These are phyloP conservation scores for Moringa oleifera DNA, from an alignment of 345 rosid species.

Conservation along the genomic window DNA sequence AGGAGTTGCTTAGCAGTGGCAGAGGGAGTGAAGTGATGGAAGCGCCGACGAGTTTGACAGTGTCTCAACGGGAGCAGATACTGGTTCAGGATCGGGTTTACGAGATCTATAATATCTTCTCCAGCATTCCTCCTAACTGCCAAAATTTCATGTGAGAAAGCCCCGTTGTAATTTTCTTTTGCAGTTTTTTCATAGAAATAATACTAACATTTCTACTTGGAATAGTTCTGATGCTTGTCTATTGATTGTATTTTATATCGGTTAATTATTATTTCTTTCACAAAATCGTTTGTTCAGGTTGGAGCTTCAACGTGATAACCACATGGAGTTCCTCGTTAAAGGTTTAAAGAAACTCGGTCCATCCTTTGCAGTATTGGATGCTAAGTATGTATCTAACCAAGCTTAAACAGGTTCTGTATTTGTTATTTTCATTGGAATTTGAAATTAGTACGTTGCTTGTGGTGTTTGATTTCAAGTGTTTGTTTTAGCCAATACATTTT, in stretches of 20 bases:
- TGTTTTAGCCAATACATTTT: not conserved
- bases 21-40: conserved; percentile 26
- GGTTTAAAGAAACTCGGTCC: conserved; percentile 63
- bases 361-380: conserved; percentile 62
- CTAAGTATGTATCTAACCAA: conserved; percentile 44
- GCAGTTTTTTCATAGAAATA: not conserved
- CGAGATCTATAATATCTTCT: conserved; percentile 46
- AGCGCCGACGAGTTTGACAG: conserved; percentile 35
- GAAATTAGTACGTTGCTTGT: not conserved
- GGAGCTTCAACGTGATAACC: conserved; percentile 78
- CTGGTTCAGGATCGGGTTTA: conserved; percentile 56
- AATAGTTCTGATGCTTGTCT: not conserved
- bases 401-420: not conserved
- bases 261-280: not conserved
- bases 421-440: too few relatives aligned
- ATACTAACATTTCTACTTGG: too few relatives aligned
- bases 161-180: not conserved
- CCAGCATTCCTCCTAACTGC: conserved; percentile 37
- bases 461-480: not conserved
- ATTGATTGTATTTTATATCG: conserved; percentile 2
- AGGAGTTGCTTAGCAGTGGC: not conserved
- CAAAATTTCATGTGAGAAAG: conserved; percentile 42
- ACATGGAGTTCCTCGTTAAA: conserved; percentile 56
- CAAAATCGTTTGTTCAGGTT: conserved; percentile 35
- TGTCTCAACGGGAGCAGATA: conserved; percentile 62